Base-by-base conservation (phyloP, 768 basidiomycete genomes). In the Holtermannia corniformis region DNA sequence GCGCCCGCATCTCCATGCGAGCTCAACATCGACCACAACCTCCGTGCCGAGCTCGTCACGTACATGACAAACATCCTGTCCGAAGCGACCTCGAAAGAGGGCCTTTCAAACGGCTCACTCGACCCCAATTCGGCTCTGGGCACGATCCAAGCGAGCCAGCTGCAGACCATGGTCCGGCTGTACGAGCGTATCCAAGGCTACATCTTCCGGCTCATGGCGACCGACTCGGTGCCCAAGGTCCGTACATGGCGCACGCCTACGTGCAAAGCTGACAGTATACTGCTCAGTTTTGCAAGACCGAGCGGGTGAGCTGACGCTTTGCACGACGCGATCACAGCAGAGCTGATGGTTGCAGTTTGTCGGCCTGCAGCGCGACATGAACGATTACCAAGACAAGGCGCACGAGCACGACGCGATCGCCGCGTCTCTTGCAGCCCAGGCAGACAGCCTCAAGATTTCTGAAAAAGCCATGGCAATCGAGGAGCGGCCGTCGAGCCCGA, bases 141-240 rank as follows among this genome's bases (percentile, higher is more conserved):
- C 23, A 78, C 84, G 3, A 83, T 97, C 78, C 91, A 93, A 56
- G 93, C 95, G 19, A 96, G 88, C 40, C 93, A 97, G 71, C 76
- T 99, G 42, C 90, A 93, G 75, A 86, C 81, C 42, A 85, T 97
- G 79, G 87, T 99, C 61, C 77, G 81, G 60, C 74, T 96, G 61
- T 99, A 97, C 72, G 92, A 92, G 72, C 82, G 92, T 52, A 99
- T 99, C 51, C 95, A 97, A 74, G 85, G 79, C 20, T 92, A 97
- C 65, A 90, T 97, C 59, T 97, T 97, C 78, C 81, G 93, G 44
- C 70, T 99, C 63, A 93, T 99, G 87, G 91, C 95, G 16, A 93
- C 92, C 51, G 95, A 99, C 72, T 96, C 93, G 5, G 85, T 99
- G n/a, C 95, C 95, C 13, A 93, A 93, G 79, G 70, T 67, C 53